Evolutionary conservation across 768 basidiomycete species (phyloP), one percentile per base, ranked within the genome.

Genomic region (Mycena venus): DNA sequence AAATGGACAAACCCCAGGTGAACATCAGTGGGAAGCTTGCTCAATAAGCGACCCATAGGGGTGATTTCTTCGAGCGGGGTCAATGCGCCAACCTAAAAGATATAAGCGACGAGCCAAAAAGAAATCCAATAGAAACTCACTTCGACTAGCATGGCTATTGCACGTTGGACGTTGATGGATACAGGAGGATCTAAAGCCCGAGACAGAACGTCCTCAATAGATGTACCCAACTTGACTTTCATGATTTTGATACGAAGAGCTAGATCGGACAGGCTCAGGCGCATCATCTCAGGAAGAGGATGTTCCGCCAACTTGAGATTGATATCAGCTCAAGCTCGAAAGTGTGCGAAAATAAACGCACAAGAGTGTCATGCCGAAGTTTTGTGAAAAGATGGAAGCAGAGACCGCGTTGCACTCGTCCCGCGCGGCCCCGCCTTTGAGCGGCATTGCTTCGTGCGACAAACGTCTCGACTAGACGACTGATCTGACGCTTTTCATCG

Each of bases 361-460:
- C 95, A 85, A 92, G 90, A 11, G 89, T 93, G 77, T 99, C 97
- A 78, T 97, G 93, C 47, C 96, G 89, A 47, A 88, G 84, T 83
- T 93, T 96, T 0, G 97, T 98, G 86, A 99, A 99, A 3, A 99
- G 89, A 82, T 99, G 98, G 85, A 98, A 99, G 78, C 96, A 97
- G 40, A 99, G 82, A 4, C 98, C 98, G 63, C 89, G 85, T 78
- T 92, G 95, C 5, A 98, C 96, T 80, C 98, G 94, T 34, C 98
- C 97, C 25, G 97, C 96, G 72, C 97, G 91, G 47, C 97, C 97
- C 62, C 96, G 91, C 68, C 96, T 86, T 78, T 98, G 97, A 21
- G 94, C 89, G 47, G 97, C 97, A 81, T 98, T 98, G 80, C 95
- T 97, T 82, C 90, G 92, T 7, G 97, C 94, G 58, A 99, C 90